Evolutionary conservation across 169 alveolate species (phyloP).

Genomic region (Plasmodium gaboni): DNA sequence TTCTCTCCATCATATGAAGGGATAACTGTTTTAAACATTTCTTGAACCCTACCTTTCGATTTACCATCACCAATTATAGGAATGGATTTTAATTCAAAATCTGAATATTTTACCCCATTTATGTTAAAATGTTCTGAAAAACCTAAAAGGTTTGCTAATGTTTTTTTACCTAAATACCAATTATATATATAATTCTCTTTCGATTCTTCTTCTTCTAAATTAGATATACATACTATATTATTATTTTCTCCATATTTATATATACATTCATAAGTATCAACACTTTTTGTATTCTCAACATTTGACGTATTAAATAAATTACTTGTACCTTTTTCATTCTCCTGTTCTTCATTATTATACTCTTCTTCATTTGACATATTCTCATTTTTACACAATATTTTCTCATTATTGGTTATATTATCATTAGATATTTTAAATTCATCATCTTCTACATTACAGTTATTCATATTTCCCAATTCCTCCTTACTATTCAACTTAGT

Average conservation of each 20-base stretch:
- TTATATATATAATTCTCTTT: neutral
- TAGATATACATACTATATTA: slow-evolving; percentile 21
- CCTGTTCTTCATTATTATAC: too few species aligned
- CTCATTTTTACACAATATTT: too few species aligned
- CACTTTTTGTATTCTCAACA: neutral
- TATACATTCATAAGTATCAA: slow-evolving; percentile 1
- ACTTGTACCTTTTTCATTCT: too few species aligned
- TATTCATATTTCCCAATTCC: too few species aligned
- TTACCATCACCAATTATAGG: slow-evolving; percentile 79
- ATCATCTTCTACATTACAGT: too few species aligned
- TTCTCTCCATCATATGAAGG: slow-evolving; percentile 20
- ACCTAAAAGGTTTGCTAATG: slow-evolving; percentile 8
- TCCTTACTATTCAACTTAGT: too few species aligned
- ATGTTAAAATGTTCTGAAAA: slow-evolving; percentile 29
- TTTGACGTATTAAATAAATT: too few species aligned
- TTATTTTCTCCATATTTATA: slow-evolving; percentile 22
- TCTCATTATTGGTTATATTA: too few species aligned
- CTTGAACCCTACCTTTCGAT: slow-evolving; percentile 80
- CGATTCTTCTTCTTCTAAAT: neutral
- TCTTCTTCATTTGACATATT: too few species aligned
- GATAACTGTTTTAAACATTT: slow-evolving; percentile 75
- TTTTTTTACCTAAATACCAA: slow-evolving; percentile 25
- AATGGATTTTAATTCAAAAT: slow-evolving; percentile 76
- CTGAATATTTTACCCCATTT: slow-evolving; percentile 77
- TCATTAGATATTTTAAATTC: too few species aligned